phyloP scores from a whole-genome alignment of 108 stramenopile genomes.

The Nitzschia inconspicua region DNA sequence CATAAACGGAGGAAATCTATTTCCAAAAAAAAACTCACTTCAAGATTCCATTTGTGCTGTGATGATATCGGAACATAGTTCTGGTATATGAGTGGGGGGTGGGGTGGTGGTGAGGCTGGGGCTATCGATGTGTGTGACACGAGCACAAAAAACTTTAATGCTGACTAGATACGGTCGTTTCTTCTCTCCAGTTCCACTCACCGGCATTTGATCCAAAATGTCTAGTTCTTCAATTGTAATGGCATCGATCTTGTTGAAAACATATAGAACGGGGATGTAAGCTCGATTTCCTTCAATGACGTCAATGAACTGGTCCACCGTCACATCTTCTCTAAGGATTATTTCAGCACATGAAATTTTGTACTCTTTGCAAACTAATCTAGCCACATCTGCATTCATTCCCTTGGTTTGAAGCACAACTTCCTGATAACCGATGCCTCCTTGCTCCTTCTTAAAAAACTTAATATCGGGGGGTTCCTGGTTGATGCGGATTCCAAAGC shows the following conservation, averaged over 20 bases:
- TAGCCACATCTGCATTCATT: conserved; percentile 81
- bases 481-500: conserved; percentile 98
- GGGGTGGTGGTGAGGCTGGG: no score
- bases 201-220: conserved; percentile 93
- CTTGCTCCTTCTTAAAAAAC: conserved; percentile 89
- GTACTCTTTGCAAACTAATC: conserved; percentile 91
- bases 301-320: conserved; percentile 94
- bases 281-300: conserved; percentile 86
- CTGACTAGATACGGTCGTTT: background rate
- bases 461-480: conserved; percentile 92
- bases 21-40: no score
- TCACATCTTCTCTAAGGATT: conserved; percentile 88
- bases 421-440: conserved; percentile 94
- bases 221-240: conserved; percentile 97
- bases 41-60: conserved; percentile 95
- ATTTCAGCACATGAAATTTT: conserved; percentile 89
- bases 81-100: background rate
- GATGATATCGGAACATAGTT: conserved; percentile 95
- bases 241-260: conserved; percentile 94
- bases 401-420: conserved; percentile 81
- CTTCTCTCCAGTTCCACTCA: background rate
- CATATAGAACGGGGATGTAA: conserved; percentile 89
- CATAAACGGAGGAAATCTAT: background rate
- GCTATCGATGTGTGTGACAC: no score
- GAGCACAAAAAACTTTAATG: background rate